These are phyloP conservation scores for Sutorius eximius DNA, from an alignment of 1,284 basidiomycete species.

Conservation along the genomic window DNA sequence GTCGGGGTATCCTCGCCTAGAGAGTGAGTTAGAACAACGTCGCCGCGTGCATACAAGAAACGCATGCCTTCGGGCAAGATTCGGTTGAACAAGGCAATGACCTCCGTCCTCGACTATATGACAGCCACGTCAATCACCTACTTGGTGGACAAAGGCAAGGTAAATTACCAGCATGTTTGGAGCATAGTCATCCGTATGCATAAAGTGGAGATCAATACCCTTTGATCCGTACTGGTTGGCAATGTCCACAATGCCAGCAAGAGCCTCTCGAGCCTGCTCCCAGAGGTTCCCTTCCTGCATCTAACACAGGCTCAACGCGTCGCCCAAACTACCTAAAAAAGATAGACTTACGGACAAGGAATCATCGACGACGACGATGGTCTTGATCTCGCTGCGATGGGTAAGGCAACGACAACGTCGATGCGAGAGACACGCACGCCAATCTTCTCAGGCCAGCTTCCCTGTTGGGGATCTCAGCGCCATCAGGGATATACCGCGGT, in stretches of 20 bases:
- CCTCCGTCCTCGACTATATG: slow-evolving; percentile 24
- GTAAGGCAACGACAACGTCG: background rate
- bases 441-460: slow-evolving; percentile 25
- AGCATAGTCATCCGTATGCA: slow-evolving; percentile 38
- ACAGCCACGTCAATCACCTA: background rate
- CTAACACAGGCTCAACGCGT: slow-evolving; percentile 20
- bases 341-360: slow-evolving; percentile 40
- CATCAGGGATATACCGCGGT: slow-evolving; percentile 27
- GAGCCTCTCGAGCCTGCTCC: slow-evolving; percentile 41
- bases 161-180: slow-evolving; percentile 35
- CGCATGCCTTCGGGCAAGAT: slow-evolving; percentile 33
- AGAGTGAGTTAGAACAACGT: slow-evolving; percentile 1
- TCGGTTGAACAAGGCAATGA: slow-evolving; percentile 32
- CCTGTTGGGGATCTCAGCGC: slow-evolving; percentile 5
- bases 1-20: slow-evolving; percentile 45
- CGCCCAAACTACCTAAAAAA: background rate
- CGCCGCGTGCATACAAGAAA: background rate
- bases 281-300: slow-evolving; percentile 43
- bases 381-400: slow-evolving; percentile 32
- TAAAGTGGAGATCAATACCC: slow-evolving; percentile 47
- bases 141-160: background rate
- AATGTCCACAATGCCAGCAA: slow-evolving; percentile 44
- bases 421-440: slow-evolving; percentile 22
- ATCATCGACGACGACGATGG: slow-evolving; percentile 46
- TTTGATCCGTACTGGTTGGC: slow-evolving; percentile 40